These are phyloP conservation scores for Flammula alnicola DNA, from an alignment of 1,284 basidiomycete genomes.

Conservation along the genomic window DNA sequence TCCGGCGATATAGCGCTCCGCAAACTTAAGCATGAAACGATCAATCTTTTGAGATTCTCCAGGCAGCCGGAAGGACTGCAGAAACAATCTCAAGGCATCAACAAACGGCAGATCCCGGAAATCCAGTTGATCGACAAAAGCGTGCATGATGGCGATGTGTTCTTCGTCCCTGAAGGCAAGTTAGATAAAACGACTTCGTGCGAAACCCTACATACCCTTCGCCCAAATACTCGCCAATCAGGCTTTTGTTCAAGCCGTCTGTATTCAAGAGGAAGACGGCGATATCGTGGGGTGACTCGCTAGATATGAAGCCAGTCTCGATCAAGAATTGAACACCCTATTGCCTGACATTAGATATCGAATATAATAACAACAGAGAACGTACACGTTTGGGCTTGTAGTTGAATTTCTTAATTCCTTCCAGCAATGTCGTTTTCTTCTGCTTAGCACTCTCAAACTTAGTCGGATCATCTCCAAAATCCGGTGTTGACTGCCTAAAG, in stretches of 20 bases:
- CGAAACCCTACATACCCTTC: slow-evolving; percentile 63
- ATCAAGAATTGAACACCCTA: slow-evolving; percentile 91
- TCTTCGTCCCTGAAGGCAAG: slow-evolving; percentile 64
- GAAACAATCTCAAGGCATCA: slow-evolving; percentile 84
- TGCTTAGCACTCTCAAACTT: slow-evolving; percentile 97
- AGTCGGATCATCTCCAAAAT: slow-evolving; percentile 85
- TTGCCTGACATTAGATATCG: slow-evolving; percentile 3
- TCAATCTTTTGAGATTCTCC: slow-evolving; percentile 98
- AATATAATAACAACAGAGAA: slow-evolving; percentile 29
- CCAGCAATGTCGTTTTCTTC: slow-evolving; percentile 93
- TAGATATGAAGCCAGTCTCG: slow-evolving; percentile 88
- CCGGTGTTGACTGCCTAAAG: slow-evolving; percentile 73
- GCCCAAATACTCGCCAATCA: slow-evolving; percentile 98
- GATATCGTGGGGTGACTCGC: slow-evolving; percentile 77
- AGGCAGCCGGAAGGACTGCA: slow-evolving; percentile 94
- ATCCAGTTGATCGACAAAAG: slow-evolving; percentile 91
- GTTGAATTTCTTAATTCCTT: slow-evolving; percentile 98
- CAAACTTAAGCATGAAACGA: slow-evolving; percentile 98
- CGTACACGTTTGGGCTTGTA: slow-evolving; percentile 90
- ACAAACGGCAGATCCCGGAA: slow-evolving; percentile 84
- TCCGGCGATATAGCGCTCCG: slow-evolving; percentile 90
- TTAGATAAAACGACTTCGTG: background rate
- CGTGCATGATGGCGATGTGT: slow-evolving; percentile 94
- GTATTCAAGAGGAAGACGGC: slow-evolving; percentile 88
- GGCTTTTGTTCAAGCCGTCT: slow-evolving; percentile 93